Evolutionary conservation across 495 filamentous ascomycete genomes (phyloP), one percentile per base, ranked within the genome.

Genomic region (Cairneyella variabilis): DNA sequence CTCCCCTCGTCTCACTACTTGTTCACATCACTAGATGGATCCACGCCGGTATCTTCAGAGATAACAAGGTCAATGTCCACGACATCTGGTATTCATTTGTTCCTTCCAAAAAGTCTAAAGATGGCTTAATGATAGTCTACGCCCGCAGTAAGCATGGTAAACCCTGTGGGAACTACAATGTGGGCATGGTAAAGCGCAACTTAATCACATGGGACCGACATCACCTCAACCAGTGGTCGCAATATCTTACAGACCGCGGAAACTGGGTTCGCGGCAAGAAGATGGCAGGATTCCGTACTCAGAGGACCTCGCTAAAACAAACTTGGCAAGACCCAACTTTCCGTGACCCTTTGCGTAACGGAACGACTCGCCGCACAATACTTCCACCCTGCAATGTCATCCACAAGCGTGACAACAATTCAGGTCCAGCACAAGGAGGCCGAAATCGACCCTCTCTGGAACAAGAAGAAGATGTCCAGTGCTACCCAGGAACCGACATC

Each of bases 51-150:
- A 27, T 53, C 7, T 34, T 34, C 9, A 12, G 5, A 3, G 42
- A 53, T 32, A n/a, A 17, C 0, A 17, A 42, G 2, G 14, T 12
- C 1, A 17, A 40, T 6, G 18, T 18, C 36, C 32, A 27, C 0
- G 30, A 58, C 16, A 49, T 53, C 10, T 58, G 32, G 32, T 58
- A 53, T 27, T 17, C 48, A 0, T 58, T 58, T 18, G 8, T 7
- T 21, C 14, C 11, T 10, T 12, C 16, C 14, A 36, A 25, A 12
- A 36, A 51, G n/a, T 5, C 9, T 37, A 14, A 3, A 9, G 36
- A 47, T 28, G 16, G 39, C 4, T 37, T 2, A 2, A 7, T 17
- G 16, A 52, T 58, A 14, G 22, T 42, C 21, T 58, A 37, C 7
- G 42, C 48, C n/a, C 10, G 3, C 11, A 34, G 30, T 17, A 36